Evolutionary conservation across 495 filamentous ascomycete species (phyloP).

Genomic region (Sordaria brevicollis): DNA sequence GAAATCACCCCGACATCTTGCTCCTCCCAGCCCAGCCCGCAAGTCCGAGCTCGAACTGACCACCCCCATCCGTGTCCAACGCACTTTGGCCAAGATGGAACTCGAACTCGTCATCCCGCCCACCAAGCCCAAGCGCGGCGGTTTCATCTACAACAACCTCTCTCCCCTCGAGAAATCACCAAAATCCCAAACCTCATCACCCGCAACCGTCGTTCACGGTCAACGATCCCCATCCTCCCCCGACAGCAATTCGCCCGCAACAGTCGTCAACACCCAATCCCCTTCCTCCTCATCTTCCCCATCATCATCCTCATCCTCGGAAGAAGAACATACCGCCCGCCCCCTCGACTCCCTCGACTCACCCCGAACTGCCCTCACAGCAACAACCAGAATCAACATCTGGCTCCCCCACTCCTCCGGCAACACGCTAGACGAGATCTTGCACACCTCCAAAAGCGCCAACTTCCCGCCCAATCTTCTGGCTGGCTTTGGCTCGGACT

Average conservation of each 20-base stretch:
- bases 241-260: neutral
- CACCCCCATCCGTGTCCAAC: neutral
- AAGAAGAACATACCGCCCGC: slow-evolving; percentile 28
- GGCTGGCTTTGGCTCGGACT: neutral
- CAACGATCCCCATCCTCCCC: neutral
- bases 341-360: slow-evolving; percentile 6
- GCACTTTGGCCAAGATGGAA: neutral
- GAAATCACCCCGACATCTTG: neutral
- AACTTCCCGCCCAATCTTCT: too few relatives aligned
- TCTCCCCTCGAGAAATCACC: neutral
- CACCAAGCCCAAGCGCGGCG: neutral
- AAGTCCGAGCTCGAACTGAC: neutral
- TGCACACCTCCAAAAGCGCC: too few relatives aligned
- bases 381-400: slow-evolving; percentile 9
- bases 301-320: slow-evolving; percentile 2
- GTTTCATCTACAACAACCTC: neutral
- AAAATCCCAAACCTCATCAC: neutral
- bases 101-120: neutral
- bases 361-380: neutral
- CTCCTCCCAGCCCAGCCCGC: neutral
- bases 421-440: slow-evolving; percentile 27
- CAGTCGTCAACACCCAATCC: slow-evolving; percentile 1
- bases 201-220: neutral
- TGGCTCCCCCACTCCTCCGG: slow-evolving; percentile 1
- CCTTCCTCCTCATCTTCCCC: neutral